A percentile compares a stretch with the other conserved stretches of the same genome.
Evolutionary conservation across 345 rosid species (phyloP).

Genomic region (Brassica napus): Da-Ae NC_063437.1:903501-904000

Average conservation of each 20-base stretch:
- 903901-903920: neutral
- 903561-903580: constrained; percentile 79
- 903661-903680: constrained; percentile 89
- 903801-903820: constrained; percentile 94
- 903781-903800: constrained; percentile 81
- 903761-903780: constrained; percentile 69
- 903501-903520: constrained; percentile 85
- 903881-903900: constrained; percentile 28
- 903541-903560: constrained; percentile 89
- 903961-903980: too few relatives aligned
- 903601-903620: constrained; percentile 76
- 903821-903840: constrained; percentile 80
- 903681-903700: constrained; percentile 93
- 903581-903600: constrained; percentile 63
- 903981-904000: constrained; percentile 89
- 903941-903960: too few relatives aligned
- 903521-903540: constrained; percentile 93
- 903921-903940: neutral
- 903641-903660: constrained; percentile 84
- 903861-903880: constrained; percentile 82
- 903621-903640: constrained; percentile 98
- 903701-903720: constrained; percentile 73
- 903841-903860: constrained; percentile 94
- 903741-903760: constrained; percentile 71
- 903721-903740: constrained; percentile 41